Evolutionary conservation across 2,329 filamentous ascomycete species (phyloP).

Genomic region (Cadophora luteo-olivacea): DNA sequence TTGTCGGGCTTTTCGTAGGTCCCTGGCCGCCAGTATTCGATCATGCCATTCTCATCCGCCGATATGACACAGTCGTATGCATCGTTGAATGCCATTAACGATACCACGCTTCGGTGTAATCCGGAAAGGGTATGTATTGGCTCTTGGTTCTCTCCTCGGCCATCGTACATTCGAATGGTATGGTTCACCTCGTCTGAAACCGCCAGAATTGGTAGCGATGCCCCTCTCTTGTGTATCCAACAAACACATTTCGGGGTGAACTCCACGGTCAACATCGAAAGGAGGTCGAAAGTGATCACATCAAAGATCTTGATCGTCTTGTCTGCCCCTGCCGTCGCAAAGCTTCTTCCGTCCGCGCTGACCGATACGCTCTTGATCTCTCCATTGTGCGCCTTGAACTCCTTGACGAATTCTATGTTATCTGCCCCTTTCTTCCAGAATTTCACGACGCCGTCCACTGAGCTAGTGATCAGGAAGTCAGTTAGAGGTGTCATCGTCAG

Average conservation of each 20-base stretch:
- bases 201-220: conserved; percentile 86
- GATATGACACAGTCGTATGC: conserved; percentile 90
- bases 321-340: conserved; percentile 85
- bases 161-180: conserved; percentile 84
- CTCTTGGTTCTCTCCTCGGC: conserved; percentile 78
- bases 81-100: conserved; percentile 89
- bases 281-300: conserved; percentile 84
- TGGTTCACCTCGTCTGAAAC: conserved; percentile 78
- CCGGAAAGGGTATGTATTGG: conserved; percentile 79
- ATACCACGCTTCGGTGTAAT: conserved; percentile 83
- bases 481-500: conserved; percentile 88
- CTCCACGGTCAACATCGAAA: conserved; percentile 81
- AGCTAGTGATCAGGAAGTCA: conserved; percentile 95
- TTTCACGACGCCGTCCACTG: conserved; percentile 94
- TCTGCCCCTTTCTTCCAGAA: conserved; percentile 97
- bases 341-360: conserved; percentile 90
- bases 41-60: conserved; percentile 86
- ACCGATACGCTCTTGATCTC: conserved; percentile 85
- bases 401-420: conserved; percentile 96
- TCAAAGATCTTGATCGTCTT: conserved; percentile 82
- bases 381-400: conserved; percentile 89
- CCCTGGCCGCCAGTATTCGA: conserved; percentile 93
- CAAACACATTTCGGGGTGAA: conserved; percentile 81
- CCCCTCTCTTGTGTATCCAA: conserved; percentile 88
- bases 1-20: conserved; percentile 89